A percentile compares a stretch with the other conserved stretches of the same genome.
These are phyloP conservation scores for Brasilioporus rufonigricans DNA, from an alignment of 768 basidiomycete genomes.

Conservation along the genomic window DNA sequence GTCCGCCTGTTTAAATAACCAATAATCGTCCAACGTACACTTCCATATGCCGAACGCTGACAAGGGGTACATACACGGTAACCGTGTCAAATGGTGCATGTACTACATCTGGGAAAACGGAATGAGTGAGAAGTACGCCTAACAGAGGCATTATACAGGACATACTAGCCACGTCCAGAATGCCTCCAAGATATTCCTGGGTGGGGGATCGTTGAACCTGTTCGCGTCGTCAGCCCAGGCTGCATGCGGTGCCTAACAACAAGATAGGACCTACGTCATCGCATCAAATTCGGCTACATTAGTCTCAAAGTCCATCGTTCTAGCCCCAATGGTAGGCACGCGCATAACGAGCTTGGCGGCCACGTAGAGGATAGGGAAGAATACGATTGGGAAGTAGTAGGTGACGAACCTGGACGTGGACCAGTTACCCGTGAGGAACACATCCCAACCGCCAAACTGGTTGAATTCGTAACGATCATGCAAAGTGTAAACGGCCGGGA, in stretches of 20 bases:
- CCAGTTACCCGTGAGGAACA: conserved; percentile 40
- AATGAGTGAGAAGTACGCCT: no score
- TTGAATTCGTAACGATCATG: background rate
- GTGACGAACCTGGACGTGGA: conserved; percentile 35
- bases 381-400: conserved; percentile 35
- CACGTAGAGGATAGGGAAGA: conserved; percentile 49
- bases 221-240: conserved; percentile 24
- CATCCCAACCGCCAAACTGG: conserved; percentile 39
- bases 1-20: no score
- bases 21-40: no score
- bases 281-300: conserved; percentile 29
- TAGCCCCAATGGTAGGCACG: background rate
- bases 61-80: no score
- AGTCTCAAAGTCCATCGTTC: conserved; percentile 27
- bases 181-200: conserved; percentile 25
- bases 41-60: no score
- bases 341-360: no score
- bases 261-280: conserved; percentile 15
- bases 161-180: conserved; percentile 32
- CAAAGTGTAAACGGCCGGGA: no score
- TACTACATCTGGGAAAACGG: no score
- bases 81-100: no score
- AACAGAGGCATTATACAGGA: background rate
- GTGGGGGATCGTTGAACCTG: no score
- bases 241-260: background rate